Conservation (phyloP, 495 filamentous ascomycete genomes). For the Physcia stellaris region DNA sequence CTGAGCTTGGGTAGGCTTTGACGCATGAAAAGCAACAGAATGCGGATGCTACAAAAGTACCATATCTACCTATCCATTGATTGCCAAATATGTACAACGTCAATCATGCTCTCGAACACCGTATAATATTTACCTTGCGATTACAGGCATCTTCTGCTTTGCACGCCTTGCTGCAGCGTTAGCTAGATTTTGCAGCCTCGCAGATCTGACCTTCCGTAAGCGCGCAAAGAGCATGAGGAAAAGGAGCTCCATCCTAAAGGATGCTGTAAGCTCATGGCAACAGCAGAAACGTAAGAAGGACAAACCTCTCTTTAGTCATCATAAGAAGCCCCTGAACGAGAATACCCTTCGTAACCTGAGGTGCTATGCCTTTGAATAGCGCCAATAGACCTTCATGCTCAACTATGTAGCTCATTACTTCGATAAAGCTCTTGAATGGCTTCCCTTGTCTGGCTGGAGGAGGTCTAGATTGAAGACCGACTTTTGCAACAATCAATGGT, state of each 20-base stretch:
- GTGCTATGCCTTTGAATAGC: conserved; percentile 93
- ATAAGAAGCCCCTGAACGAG: conserved; percentile 91
- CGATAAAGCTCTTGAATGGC: conserved; percentile 85
- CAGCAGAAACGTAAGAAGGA: no score
- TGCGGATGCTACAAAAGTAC: no score
- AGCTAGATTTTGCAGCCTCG: conserved; percentile 57
- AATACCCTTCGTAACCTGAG: conserved; percentile 85
- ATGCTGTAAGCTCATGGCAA: no score
- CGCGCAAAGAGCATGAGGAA: conserved; percentile 83
- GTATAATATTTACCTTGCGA: conserved; percentile 14
- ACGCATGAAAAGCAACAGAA: no score
- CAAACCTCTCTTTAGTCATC: conserved; percentile 98
- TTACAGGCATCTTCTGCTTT: conserved; percentile 8
- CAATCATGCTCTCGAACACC: no score
- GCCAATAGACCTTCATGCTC: conserved; percentile 70
- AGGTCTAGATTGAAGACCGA: conserved; percentile 85
- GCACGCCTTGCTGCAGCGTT: conserved; percentile 18
- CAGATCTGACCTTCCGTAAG: conserved; percentile 51
- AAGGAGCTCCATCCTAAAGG: conserved; percentile 65
- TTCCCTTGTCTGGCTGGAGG: conserved; percentile 74
- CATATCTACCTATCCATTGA: no score
- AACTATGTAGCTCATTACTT: conserved; percentile 89
- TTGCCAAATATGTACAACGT: no score
- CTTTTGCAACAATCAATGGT: conserved; percentile 95
- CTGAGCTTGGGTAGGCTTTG: no score